phyloP scores from a whole-genome alignment of 1,284 basidiomycete genomes.

The Neotropicomus parvogracilis region DNA sequence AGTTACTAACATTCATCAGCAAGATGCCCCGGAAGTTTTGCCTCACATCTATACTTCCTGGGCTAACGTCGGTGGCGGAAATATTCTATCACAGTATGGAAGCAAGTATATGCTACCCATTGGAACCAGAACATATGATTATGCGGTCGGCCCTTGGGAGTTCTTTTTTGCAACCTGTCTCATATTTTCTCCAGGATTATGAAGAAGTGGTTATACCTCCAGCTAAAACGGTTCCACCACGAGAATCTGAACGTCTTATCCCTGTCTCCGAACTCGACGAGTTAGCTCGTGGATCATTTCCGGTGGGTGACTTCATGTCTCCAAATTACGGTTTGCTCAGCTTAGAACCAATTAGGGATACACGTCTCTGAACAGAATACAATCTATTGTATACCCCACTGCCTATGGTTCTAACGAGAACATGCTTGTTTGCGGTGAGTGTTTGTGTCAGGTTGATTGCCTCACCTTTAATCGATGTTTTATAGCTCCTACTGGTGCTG shows the following conservation, averaged over 20 bases:
- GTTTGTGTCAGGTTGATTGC: constrained; percentile 2
- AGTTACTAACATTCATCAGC: constrained; percentile 35
- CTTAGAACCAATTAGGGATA: constrained; percentile 63
- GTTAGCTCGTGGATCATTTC: constrained; percentile 84
- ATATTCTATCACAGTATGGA: constrained; percentile 71
- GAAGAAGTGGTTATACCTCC: constrained; percentile 92
- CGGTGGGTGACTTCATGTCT: constrained; percentile 48
- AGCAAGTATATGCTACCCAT: constrained; percentile 79
- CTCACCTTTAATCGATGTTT: constrained; percentile 8
- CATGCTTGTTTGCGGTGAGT: constrained; percentile 88
- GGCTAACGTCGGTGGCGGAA: constrained; percentile 47
- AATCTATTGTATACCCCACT: constrained; percentile 92
- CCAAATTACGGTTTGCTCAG: background rate
- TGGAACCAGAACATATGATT: constrained; percentile 70
- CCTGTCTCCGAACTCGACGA: constrained; percentile 73
- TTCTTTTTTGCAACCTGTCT: constrained; percentile 1
- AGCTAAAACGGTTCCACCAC: constrained; percentile 75
- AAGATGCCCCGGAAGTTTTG: constrained; percentile 61
- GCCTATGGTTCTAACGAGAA: constrained; percentile 96
- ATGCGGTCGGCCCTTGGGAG: constrained; percentile 49
- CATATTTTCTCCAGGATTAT: constrained; percentile 44
- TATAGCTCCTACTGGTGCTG: constrained; percentile 90
- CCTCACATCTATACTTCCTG: constrained; percentile 90
- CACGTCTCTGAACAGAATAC: constrained; percentile 85
- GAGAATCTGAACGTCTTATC: constrained; percentile 70